Conservation (phyloP, 306 rosid species). For the Cucurbita argyrosperma region DNA sequence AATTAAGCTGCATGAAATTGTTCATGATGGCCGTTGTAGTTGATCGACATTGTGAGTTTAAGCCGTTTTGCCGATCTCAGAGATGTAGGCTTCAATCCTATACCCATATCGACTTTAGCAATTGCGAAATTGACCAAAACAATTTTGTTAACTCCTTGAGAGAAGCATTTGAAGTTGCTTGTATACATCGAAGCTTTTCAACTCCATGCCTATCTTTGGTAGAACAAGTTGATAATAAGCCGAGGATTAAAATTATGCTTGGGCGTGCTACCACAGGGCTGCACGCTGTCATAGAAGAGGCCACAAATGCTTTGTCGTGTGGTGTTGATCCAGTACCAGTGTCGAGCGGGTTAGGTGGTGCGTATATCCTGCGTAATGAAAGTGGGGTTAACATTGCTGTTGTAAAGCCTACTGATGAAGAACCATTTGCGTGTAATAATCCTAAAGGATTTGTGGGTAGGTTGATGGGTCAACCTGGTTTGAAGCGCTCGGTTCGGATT, state of each 20-base stretch:
- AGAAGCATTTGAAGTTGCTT: slow-evolving; percentile 31
- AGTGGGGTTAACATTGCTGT: slow-evolving; percentile 67
- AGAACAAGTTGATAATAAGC: slow-evolving; percentile 40
- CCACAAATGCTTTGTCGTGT: slow-evolving; percentile 68
- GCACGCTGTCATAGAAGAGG: slow-evolving; percentile 68
- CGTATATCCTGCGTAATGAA: slow-evolving; percentile 41
- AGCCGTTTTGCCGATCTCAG: slow-evolving; percentile 45
- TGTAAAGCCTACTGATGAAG: slow-evolving; percentile 83
- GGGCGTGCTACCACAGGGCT: slow-evolving; percentile 36
- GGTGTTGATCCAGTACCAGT: slow-evolving; percentile 48
- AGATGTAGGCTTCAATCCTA: slow-evolving; percentile 72
- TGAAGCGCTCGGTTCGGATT: slow-evolving; percentile 53
- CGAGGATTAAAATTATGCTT: slow-evolving; percentile 50
- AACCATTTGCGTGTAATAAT: slow-evolving; percentile 57
- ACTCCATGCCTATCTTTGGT: slow-evolving; percentile 72
- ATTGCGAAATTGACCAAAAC: slow-evolving; percentile 22
- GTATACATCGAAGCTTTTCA: slow-evolving; percentile 76
- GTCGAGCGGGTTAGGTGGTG: slow-evolving; percentile 72
- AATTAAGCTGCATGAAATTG: slow-evolving; percentile 35
- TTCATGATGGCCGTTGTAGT: slow-evolving; percentile 66
- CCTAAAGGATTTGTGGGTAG: slow-evolving; percentile 53
- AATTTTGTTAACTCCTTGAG: slow-evolving; percentile 31
- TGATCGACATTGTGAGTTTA: slow-evolving; percentile 47
- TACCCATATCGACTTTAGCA: slow-evolving; percentile 42
- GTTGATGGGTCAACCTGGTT: slow-evolving; percentile 60